Percentiles rank a stretch among this genome's conserved stretches.
These are phyloP conservation scores for Starmerella stellata DNA, from an alignment of 805 yeast species.

Conservation along the genomic window DNA sequence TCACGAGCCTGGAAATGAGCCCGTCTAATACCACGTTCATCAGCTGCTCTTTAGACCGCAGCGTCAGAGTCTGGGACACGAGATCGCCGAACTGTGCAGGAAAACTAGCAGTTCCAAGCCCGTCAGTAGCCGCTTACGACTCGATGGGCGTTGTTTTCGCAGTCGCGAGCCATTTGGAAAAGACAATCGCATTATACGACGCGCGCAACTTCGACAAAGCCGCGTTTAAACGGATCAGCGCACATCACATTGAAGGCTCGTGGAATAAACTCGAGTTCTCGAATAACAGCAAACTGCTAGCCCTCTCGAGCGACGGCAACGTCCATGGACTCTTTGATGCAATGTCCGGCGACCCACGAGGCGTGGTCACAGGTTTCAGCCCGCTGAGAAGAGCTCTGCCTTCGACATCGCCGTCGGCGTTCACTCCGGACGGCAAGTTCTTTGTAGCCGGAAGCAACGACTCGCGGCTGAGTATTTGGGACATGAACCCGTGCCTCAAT, in stretches of 20 bases:
- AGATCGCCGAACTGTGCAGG: constrained; percentile 52
- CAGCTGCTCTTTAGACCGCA: constrained; percentile 55
- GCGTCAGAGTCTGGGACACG: constrained; percentile 78
- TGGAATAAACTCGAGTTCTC: constrained; percentile 65
- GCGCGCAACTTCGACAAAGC: constrained; percentile 36
- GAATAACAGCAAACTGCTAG: constrained; percentile 49
- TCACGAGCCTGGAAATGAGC: constrained; percentile 50
- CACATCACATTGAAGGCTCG: constrained; percentile 21
- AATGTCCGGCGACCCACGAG: constrained; percentile 37
- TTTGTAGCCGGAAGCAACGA: constrained; percentile 44
- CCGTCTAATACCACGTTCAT: constrained; percentile 50
- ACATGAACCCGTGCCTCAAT: constrained; percentile 18
- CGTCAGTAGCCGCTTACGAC: constrained; percentile 51
- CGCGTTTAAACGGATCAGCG: constrained; percentile 34
- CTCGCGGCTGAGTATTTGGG: constrained; percentile 38
- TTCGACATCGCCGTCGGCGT: constrained; percentile 35
- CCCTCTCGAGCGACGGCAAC: constrained; percentile 38
- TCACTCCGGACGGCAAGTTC: constrained; percentile 50
- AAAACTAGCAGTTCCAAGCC: constrained; percentile 34
- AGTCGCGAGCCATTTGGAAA: constrained; percentile 32
- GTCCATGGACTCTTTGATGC: constrained; percentile 53
- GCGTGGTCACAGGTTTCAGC: constrained; percentile 32
- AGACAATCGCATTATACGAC: constrained; percentile 43
- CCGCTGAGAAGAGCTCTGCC: constrained; percentile 28
- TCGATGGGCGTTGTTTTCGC: constrained; percentile 75